Percentiles rank a stretch among this genome's conserved stretches.
Evolutionary conservation across 345 rosid genomes (phyloP).

Genomic region (Rhodamnia argentea): DNA sequence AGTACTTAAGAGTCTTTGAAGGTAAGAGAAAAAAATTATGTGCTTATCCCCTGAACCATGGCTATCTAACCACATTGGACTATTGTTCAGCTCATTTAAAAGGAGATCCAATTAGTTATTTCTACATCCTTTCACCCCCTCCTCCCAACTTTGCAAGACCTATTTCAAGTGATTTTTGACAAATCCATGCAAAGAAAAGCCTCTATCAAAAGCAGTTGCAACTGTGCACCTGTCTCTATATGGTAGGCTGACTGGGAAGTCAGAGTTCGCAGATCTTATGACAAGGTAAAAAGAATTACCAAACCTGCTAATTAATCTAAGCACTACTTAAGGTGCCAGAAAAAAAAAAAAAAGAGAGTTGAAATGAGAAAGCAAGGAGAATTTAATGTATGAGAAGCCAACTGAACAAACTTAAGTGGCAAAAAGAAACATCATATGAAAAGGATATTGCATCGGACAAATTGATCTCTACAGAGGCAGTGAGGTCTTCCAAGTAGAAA

Average conservation of each 20-base stretch:
- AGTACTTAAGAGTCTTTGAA: background rate
- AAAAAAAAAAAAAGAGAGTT: background rate
- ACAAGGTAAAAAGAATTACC: background rate
- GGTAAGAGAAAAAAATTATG: background rate
- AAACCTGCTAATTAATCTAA: background rate
- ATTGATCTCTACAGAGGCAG: conserved; percentile 87
- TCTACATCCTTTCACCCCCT: background rate
- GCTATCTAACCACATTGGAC: background rate
- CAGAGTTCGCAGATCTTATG: background rate
- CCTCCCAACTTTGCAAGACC: background rate
- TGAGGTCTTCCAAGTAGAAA: conserved; percentile 83
- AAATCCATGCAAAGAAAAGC: background rate
- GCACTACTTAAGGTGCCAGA: background rate
- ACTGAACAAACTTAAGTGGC: background rate
- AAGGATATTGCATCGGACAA: conserved; percentile 96
- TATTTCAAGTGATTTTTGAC: background rate
- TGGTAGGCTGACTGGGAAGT: background rate
- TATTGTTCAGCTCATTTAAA: background rate
- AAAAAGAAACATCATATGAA: background rate
- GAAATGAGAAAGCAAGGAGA: background rate
- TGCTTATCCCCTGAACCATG: background rate
- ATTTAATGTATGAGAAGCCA: background rate
- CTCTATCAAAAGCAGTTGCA: background rate
- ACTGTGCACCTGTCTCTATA: background rate
- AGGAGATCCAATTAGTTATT: background rate